These are phyloP conservation scores for Eurotiales sp. DNA, from an alignment of 2,329 filamentous ascomycete species.

Conservation along the genomic window DNA sequence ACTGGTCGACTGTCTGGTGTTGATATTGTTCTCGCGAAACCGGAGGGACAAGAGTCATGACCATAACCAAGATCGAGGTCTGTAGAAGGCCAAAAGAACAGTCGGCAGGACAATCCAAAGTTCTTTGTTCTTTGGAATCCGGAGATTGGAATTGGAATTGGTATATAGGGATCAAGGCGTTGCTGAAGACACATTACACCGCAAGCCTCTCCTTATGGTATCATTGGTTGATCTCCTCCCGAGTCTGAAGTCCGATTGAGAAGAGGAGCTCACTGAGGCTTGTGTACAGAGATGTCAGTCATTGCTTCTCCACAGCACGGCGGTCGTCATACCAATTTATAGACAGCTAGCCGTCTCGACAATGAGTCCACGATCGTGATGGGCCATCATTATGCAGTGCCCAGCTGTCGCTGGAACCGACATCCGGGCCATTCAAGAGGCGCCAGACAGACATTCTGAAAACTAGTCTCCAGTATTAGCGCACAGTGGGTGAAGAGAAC, in stretches of 20 bases:
- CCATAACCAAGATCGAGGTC: neutral
- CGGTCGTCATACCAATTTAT: conserved; percentile 1
- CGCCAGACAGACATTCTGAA: neutral
- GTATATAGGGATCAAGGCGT: too few relatives aligned
- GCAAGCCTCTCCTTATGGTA: too few relatives aligned
- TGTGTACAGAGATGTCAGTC: neutral
- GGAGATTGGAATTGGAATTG: too few relatives aligned
- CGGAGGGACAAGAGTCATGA: too few relatives aligned
- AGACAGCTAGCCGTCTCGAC: neutral
- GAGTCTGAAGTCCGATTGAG: neutral
- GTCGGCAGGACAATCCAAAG: neutral
- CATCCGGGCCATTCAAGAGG: conserved; percentile 1
- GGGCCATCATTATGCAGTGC: neutral
- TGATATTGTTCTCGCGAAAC: too few relatives aligned
- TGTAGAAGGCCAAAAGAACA: neutral
- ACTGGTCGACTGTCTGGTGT: too few relatives aligned
- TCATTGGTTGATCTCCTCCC: too few relatives aligned
- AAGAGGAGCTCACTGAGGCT: neutral
- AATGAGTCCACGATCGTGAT: conserved; percentile 6
- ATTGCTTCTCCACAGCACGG: neutral
- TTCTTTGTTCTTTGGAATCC: too few relatives aligned
- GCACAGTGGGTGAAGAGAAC: neutral
- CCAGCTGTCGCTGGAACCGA: neutral
- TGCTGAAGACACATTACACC: too few relatives aligned
- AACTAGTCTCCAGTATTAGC: neutral